phyloP scores from a whole-genome alignment of 2,329 filamentous ascomycete species.

The Alternaria atra region DNA sequence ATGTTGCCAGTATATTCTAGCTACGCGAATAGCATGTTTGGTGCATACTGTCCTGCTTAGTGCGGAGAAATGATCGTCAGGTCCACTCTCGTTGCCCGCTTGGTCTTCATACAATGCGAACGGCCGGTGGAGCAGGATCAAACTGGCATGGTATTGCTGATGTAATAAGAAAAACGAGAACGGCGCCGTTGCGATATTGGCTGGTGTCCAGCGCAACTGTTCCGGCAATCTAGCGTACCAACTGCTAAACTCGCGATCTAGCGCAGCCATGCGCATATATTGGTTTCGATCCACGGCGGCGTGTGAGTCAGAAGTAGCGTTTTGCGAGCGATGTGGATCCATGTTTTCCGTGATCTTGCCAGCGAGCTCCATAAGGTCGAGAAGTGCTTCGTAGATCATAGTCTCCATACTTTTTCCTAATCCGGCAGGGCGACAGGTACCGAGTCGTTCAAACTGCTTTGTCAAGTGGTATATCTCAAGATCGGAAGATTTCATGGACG shows the following conservation, averaged over 20 bases:
- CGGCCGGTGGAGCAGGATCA: constrained; percentile 63
- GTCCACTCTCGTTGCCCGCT: constrained; percentile 44
- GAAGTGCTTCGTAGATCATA: constrained; percentile 61
- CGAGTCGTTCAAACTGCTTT: constrained; percentile 57
- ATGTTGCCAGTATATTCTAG: constrained; percentile 65
- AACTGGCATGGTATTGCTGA: constrained; percentile 64
- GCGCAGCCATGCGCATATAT: constrained; percentile 61
- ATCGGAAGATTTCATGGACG: constrained; percentile 63
- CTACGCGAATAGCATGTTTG: constrained; percentile 63
- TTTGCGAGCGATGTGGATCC: constrained; percentile 43
- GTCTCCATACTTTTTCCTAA: constrained; percentile 45
- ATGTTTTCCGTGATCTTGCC: constrained; percentile 61
- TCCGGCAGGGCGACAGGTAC: constrained; percentile 50
- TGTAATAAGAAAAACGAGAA: constrained; percentile 63
- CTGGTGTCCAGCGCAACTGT: constrained; percentile 48
- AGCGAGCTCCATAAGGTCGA: constrained; percentile 66
- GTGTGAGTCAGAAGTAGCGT: constrained; percentile 30
- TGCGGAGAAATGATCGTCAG: constrained; percentile 56
- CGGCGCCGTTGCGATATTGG: constrained; percentile 48
- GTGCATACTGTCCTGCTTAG: constrained; percentile 64
- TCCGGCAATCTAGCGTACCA: constrained; percentile 64
- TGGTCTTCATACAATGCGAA: constrained; percentile 62
- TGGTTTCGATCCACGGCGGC: constrained; percentile 55
- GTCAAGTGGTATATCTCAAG: constrained; percentile 60
- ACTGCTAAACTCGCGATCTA: constrained; percentile 64